Conservation (phyloP, 441 rosid genomes). For the Erodium texanum region DNA sequence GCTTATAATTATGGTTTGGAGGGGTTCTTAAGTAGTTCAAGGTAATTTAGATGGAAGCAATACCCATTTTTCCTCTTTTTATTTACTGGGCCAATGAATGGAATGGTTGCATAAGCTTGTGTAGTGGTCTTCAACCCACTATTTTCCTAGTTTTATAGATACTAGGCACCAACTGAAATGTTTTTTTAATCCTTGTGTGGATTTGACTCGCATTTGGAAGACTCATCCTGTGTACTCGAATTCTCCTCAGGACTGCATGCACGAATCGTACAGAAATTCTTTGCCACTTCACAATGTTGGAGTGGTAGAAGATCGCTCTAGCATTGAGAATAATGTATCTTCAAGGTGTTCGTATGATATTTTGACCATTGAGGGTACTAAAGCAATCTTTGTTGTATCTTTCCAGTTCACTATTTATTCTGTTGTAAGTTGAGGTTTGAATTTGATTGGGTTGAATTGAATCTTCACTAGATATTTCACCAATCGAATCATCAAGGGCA, state of each 20-base stretch:
- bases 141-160: neutral
- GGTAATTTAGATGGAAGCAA: neutral
- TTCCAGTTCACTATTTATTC: neutral
- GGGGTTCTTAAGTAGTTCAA: neutral
- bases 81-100: neutral
- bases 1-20: neutral
- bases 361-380: constrained; percentile 54
- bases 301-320: constrained; percentile 55
- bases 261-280: constrained; percentile 57
- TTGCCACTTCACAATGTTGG: constrained; percentile 53
- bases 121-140: neutral
- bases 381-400: neutral
- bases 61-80: neutral
- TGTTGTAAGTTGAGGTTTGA: neutral
- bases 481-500: constrained; percentile 77
- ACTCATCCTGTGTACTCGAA: neutral
- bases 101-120: neutral
- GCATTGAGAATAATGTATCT: constrained; percentile 45
- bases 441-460: constrained; percentile 12
- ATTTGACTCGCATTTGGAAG: no score
- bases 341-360: constrained; percentile 39
- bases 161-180: neutral
- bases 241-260: constrained; percentile 52
- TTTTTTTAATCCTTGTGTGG: neutral
- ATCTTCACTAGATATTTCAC: constrained; percentile 54